Evolutionary conservation across 768 basidiomycete genomes (phyloP), one percentile per base, ranked within the genome.

Genomic region (Podaxis sp.): DNA sequence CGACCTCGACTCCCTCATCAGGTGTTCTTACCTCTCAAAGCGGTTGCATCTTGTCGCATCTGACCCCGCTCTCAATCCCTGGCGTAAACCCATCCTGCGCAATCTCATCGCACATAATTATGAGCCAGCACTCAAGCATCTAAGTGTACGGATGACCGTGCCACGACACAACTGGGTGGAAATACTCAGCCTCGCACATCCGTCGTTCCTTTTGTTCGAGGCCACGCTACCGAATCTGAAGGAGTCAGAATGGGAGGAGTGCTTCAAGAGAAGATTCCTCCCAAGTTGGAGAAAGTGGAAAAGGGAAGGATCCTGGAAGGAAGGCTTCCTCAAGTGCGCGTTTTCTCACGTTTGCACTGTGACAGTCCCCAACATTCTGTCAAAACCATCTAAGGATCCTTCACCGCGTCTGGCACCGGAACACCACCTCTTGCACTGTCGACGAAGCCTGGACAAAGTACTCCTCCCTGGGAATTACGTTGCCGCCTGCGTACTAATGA

Each of bases 391-490:
- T 52, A 58, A 92, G 91, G 69, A 70, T 83, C 39, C 73, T 93
- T 57, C 79, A 83, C 69, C 80, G 88, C 36, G 78, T 89, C 42
- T 88, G 84, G 83, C 92, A 93, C 70, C 84, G 90, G 59, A 82
- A 80, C 68, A 79, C 76, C 42, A 85, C 85, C 2, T 79, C 81
- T n/a, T 93, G 92, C 69, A 92, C 91, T 22, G 73, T 84, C 6
- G 89, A 92, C 67, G 93, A 94, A 74, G 78, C 90, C 22, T 94
- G 92, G 91, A 93, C 91, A 54, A 91, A 86, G 88, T 92, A 71
- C 67, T 77, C 49, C 64, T 52, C 52, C 12, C 52, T 46, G 42
- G 4, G 4, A 19, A 19, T 4, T 15, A 44, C 7, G 8, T 24
- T 28, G 49, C 49, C 12, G 13, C 22, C 22, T 12, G 22, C 12